Evolutionary conservation across 2,329 filamentous ascomycete species (phyloP), one percentile per base, ranked within the genome.

Genomic region (Gyromitra esculenta): DNA sequence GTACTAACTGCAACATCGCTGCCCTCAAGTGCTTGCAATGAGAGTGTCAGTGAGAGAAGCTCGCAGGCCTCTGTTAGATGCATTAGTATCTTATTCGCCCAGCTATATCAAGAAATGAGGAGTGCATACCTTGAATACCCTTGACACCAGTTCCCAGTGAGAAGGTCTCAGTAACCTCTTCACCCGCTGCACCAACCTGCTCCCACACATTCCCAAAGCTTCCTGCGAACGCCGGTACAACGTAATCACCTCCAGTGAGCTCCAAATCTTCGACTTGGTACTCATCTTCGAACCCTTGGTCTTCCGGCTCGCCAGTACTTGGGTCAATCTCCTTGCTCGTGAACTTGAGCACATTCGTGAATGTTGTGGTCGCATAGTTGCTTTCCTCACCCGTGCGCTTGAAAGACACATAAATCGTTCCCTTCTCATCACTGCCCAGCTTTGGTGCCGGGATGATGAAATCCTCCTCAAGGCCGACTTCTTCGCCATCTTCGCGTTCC

Each of bases 311-410:
- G 79, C 90, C 89, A n/a, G 93, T 97, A 35, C 92, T 92, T 5
- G 96, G 96, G 81, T 99, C 96, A 80, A 99, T 96, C 85, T 99
- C 96, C 86, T 97, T 98, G 86, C 91, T 96, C 18, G 94, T 97
- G 84, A 99, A 99, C 85, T 96, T 97, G 82, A 99, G 91, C 50
- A 93, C 86, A 84, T 98, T 99, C 80, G 92, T 93, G 84, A 99
- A 97, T 54, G 89, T 92, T 67, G 91, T 90, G 25, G 92, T 87
- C 3, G 94, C 90, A 83, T 96, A 91, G 11, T 78, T 78, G 15
- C 73, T 65, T 81, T 93, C 92, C 73, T 92, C 94, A 75, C 88
- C 89, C 37, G 89, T 85, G 84, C 96, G 96, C 85, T 91, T 92
- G 87, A 99, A 97, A 1, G 94, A 94, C 52, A 97, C 96, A 82